These are phyloP conservation scores for Diplodia mutila DNA, from an alignment of 2,329 filamentous ascomycete species.

Conservation along the genomic window DNA sequence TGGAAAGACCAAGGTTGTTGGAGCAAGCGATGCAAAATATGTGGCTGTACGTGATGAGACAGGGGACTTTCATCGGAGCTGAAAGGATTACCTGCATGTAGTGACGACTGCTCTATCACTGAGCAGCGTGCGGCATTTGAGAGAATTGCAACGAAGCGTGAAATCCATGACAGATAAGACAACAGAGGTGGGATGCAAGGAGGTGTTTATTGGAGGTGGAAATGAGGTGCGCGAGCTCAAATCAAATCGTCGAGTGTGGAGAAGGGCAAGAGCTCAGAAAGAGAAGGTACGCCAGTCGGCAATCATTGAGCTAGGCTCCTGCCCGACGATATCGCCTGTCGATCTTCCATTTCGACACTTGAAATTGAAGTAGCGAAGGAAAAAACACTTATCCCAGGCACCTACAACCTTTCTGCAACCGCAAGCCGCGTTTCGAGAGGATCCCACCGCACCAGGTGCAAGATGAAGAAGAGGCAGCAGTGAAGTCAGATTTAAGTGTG, in stretches of 20 bases:
- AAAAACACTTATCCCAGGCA: neutral
- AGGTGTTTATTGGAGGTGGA: neutral
- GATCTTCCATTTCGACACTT: neutral
- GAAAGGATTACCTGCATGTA: conserved; percentile 71
- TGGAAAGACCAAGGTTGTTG: conserved; percentile 64
- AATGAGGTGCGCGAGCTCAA: too few species aligned
- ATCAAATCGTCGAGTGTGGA: neutral
- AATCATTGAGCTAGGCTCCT: neutral
- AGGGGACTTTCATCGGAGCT: conserved; percentile 22
- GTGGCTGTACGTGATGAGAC: conserved; percentile 61
- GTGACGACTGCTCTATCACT: conserved; percentile 78
- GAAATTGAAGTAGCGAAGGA: neutral
- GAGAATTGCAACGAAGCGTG: conserved; percentile 74
- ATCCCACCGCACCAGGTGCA: too few species aligned
- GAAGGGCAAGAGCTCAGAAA: neutral
- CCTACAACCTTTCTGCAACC: neutral
- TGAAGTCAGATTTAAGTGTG: conserved; percentile 17
- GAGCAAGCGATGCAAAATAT: conserved; percentile 83
- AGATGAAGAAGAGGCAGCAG: neutral
- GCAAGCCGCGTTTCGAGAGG: neutral
- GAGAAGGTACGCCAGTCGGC: neutral
- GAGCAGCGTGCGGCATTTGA: conserved; percentile 74
- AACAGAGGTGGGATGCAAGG: neutral
- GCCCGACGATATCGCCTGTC: neutral
- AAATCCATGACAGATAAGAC: conserved; percentile 65